A percentile compares a stretch with the other conserved stretches of the same genome.
These are phyloP conservation scores for Coemansia sp. DNA, from an alignment of 371 early-diverging fungal genomes.

Conservation along the genomic window DNA sequence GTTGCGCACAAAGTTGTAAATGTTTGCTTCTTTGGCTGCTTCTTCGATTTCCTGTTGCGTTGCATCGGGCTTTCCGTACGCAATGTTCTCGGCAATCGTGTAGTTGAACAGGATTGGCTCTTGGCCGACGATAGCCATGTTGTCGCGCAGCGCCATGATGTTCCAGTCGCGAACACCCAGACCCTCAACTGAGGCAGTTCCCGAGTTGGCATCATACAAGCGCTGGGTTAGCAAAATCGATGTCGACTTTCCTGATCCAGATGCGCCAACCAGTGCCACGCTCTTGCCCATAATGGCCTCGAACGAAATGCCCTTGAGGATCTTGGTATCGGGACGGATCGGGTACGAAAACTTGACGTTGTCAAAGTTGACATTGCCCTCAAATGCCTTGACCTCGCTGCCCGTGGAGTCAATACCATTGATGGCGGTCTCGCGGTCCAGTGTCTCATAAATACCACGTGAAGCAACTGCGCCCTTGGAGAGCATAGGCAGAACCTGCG, in stretches of 20 bases:
- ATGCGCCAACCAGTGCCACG: constrained; percentile 91
- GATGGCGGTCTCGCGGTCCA: constrained; percentile 61
- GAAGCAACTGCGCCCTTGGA: constrained; percentile 61
- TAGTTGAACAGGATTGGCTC: constrained; percentile 71
- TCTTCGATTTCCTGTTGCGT: constrained; percentile 58
- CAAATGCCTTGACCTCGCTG: constrained; percentile 6
- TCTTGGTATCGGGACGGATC: constrained; percentile 66
- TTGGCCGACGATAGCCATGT: constrained; percentile 80
- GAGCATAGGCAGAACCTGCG: constrained; percentile 52
- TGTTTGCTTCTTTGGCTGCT: constrained; percentile 63
- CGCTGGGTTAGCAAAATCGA: constrained; percentile 81
- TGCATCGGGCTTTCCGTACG: constrained; percentile 61
- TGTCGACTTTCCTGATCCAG: constrained; percentile 91
- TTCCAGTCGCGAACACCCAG: constrained; percentile 69
- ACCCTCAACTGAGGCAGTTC: constrained; percentile 74
- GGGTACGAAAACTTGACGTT: constrained; percentile 75
- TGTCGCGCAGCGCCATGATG: constrained; percentile 67
- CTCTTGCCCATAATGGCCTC: constrained; percentile 78
- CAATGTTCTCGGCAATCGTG: constrained; percentile 70
- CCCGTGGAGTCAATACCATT: constrained; percentile 54
- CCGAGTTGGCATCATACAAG: constrained; percentile 76
- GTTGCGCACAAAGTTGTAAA: constrained; percentile 63
- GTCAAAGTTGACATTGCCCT: constrained; percentile 57
- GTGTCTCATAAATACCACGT: constrained; percentile 63
- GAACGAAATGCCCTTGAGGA: constrained; percentile 77